Evolutionary conservation across 495 filamentous ascomycete species (phyloP).

Genomic region (Penicillium steckii): DNA sequence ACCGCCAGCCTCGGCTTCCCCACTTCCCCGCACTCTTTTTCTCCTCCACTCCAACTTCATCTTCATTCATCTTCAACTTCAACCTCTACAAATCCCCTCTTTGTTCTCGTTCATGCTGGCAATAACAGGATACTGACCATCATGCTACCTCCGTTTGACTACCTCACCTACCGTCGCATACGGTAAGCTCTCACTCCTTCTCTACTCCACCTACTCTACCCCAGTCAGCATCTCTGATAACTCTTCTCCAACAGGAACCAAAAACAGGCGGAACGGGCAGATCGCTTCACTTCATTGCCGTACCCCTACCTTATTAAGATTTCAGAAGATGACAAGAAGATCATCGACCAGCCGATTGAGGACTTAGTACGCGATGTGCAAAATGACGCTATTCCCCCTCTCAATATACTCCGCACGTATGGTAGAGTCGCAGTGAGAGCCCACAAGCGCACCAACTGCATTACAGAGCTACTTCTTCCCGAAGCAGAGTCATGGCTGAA

Average conservation of each 20-base stretch:
- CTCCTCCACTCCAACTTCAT: neutral
- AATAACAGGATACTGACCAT: constrained; percentile 5
- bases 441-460: constrained; percentile 83
- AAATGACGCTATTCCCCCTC: constrained; percentile 56
- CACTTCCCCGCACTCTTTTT: neutral
- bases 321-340: constrained; percentile 55
- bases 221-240: neutral
- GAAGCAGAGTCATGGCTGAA: constrained; percentile 78
- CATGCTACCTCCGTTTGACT: constrained; percentile 61
- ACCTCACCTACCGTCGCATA: constrained; percentile 53
- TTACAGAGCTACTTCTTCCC: constrained; percentile 84
- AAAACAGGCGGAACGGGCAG: constrained; percentile 74
- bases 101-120: too few relatives aligned
- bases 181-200: constrained; percentile 38
- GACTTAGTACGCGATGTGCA: constrained; percentile 79
- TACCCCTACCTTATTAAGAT: constrained; percentile 63
- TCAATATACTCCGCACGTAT: constrained; percentile 83
- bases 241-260: constrained; percentile 53
- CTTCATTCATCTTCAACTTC: neutral
- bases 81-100: neutral
- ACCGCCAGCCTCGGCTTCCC: constrained; percentile 15
- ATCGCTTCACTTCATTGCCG: constrained; percentile 65
- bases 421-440: constrained; percentile 84
- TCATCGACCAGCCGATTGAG: constrained; percentile 73
- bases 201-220: neutral